Evolutionary conservation across 306 rosid genomes (phyloP), one percentile per base, ranked within the genome.

Genomic region (Vigna hirtella): DNA sequence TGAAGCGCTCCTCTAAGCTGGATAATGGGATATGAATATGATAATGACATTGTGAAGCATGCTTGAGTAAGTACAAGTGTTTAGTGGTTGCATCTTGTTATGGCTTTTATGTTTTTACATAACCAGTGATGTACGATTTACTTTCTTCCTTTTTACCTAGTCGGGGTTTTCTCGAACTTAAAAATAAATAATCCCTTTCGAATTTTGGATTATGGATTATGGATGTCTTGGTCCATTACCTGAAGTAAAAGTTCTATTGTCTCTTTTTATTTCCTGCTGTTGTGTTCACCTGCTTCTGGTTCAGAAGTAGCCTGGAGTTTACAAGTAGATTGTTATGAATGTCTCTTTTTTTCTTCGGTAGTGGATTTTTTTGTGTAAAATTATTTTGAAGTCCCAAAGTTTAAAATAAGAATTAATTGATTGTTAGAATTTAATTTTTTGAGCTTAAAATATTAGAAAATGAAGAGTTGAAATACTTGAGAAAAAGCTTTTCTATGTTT

Each of bases 1-100:
- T 53, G 76, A 70, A 77, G 82, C 79, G 81, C 83, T 78, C 77
- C 72, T 83, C 78, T 74, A 87, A 82, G 82, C 78, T 77, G 81
- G 82, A 70, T 83, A 61, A 49, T 82, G 76, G 65, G 77, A 85
- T 83, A 53, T 79, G 86, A 40, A 85, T 83, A 53, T 79, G 86
- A 40, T 77, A 51, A 20, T 56, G 77, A 65, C 49, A 45, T 55
- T 66, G 70, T 36, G 72, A 70, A 42, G 67, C 45, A 66, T 74
- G 65, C 59, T 72, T 30, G 77, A 79, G 49, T 80, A 47, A 78
- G 74, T 38, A 73, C 87, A 17, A 59, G 77, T 69, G 79, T 82
- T 48, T 74, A 72, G 68, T 79, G 76, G 82, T 71, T 78, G 64
- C 26, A 28, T 82, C 55, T 70, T 40, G 15, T 72, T 64, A 45